Evolutionary conservation across 2,329 filamentous ascomycete genomes (phyloP).

Genomic region (Aspergillus proliferans): DNA sequence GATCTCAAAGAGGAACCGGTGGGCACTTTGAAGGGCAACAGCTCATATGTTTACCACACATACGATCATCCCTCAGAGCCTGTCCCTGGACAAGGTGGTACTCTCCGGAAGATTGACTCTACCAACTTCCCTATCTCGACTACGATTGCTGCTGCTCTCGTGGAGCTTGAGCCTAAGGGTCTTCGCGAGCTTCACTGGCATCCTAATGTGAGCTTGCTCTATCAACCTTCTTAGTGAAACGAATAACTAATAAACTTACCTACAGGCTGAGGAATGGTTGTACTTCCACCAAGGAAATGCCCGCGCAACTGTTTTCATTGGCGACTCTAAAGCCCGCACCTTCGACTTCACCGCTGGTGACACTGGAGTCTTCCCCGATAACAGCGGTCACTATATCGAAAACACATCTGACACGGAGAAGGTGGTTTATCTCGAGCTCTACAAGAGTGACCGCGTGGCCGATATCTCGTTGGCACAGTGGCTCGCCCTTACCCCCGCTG

Average conservation of each 20-base stretch:
- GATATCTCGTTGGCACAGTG: conserved; percentile 64
- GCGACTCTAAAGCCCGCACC: conserved; percentile 54
- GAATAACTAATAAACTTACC: background rate
- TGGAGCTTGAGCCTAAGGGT: conserved; percentile 57
- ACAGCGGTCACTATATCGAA: conserved; percentile 61
- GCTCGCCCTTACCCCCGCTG: conserved; percentile 58
- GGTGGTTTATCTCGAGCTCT: conserved; percentile 63
- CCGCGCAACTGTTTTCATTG: conserved; percentile 60
- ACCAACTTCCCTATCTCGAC: conserved; percentile 61
- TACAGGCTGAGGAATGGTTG: conserved; percentile 61
- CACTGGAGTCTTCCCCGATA: conserved; percentile 62
- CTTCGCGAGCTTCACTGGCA: conserved; percentile 66
- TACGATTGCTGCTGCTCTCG: conserved; percentile 60
- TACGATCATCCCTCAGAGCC: conserved; percentile 51
- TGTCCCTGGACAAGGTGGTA: conserved; percentile 57
- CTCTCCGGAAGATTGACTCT: conserved; percentile 59
- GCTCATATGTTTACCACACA: conserved; percentile 58
- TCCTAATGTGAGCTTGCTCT: conserved; percentile 50
- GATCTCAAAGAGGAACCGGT: conserved; percentile 39
- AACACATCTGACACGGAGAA: conserved; percentile 60
- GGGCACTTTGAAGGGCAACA: conserved; percentile 49
- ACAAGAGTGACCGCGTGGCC: conserved; percentile 60
- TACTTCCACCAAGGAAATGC: conserved; percentile 61
- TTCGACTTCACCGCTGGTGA: conserved; percentile 65
- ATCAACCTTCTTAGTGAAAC: background rate